Percentiles rank a stretch among this genome's conserved stretches.
Conservation (phyloP, 2,329 filamentous ascomycete species). For the Podosphaera aphanis region DNA sequence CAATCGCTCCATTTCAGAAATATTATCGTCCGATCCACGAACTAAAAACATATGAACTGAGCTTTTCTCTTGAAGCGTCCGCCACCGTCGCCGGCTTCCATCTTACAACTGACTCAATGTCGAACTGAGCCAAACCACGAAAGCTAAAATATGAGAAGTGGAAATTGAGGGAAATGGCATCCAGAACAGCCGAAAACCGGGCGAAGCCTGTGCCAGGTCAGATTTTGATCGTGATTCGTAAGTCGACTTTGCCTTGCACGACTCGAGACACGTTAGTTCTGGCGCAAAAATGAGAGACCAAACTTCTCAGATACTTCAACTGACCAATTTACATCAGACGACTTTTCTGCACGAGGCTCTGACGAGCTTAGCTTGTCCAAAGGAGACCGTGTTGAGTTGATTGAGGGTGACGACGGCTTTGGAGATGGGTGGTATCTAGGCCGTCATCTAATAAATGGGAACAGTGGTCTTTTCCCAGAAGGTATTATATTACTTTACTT, state of each 20-base stretch:
- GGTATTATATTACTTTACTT: constrained; percentile 22
- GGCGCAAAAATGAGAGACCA: neutral
- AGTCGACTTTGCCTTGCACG: constrained; percentile 18
- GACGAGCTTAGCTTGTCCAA: constrained; percentile 80
- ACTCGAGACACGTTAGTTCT: neutral
- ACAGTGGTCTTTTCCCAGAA: constrained; percentile 63
- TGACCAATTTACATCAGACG: constrained; percentile 32
- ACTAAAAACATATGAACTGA: neutral
- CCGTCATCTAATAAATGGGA: constrained; percentile 47
- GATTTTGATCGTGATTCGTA: constrained; percentile 48
- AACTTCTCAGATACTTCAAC: constrained; percentile 1
- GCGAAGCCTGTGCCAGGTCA: constrained; percentile 35
- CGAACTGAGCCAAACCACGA: neutral
- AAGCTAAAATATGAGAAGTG: constrained; percentile 5
- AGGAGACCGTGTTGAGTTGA: constrained; percentile 60
- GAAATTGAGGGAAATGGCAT: constrained; percentile 18
- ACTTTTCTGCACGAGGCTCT: constrained; percentile 73
- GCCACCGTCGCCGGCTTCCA: neutral
- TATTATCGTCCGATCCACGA: neutral
- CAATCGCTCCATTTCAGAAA: neutral
- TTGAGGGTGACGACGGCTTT: constrained; percentile 73
- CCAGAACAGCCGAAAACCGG: constrained; percentile 19
- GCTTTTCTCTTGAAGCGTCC: neutral
- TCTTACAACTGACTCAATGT: neutral
- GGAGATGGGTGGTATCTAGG: constrained; percentile 71